A percentile compares a stretch with the other conserved stretches of the same genome.
Evolutionary conservation across 306 rosid species (phyloP).

Genomic region (Pyrus pyrifolia): DNA sequence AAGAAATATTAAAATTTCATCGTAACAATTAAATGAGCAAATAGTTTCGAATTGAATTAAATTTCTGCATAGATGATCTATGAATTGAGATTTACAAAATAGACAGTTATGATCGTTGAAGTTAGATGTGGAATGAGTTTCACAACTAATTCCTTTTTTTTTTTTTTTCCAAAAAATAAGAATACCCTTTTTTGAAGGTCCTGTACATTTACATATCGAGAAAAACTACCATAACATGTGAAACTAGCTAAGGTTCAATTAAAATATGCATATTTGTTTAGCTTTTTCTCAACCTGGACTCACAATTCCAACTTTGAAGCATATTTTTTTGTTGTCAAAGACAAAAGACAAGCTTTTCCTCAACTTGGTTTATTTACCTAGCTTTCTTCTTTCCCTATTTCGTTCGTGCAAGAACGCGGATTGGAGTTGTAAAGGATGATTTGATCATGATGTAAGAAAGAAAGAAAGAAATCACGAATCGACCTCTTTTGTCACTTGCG

Average conservation of each 20-base stretch:
- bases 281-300: neutral
- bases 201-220: neutral
- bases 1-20: too few species aligned
- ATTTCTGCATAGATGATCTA: too few species aligned
- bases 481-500: conserved; percentile 15
- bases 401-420: conserved; percentile 59
- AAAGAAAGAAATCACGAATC: neutral
- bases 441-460: neutral
- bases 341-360: too few species aligned
- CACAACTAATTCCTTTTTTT: too few species aligned
- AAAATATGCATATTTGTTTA: neutral
- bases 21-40: too few species aligned
- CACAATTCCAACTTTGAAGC: conserved; percentile 5
- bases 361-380: neutral
- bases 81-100: too few species aligned
- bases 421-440: conserved; percentile 28
- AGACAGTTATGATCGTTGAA: rapidly evolving
- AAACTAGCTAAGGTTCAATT: neutral
- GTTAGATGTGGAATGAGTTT: too few species aligned
- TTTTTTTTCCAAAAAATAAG: too few species aligned
- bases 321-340: neutral
- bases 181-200: too few species aligned
- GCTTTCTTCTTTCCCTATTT: neutral
- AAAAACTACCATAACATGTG: neutral
- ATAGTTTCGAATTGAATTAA: too few species aligned